Base-by-base conservation (phyloP, 257 asterid species). In the Prunella vulgaris region DNA sequence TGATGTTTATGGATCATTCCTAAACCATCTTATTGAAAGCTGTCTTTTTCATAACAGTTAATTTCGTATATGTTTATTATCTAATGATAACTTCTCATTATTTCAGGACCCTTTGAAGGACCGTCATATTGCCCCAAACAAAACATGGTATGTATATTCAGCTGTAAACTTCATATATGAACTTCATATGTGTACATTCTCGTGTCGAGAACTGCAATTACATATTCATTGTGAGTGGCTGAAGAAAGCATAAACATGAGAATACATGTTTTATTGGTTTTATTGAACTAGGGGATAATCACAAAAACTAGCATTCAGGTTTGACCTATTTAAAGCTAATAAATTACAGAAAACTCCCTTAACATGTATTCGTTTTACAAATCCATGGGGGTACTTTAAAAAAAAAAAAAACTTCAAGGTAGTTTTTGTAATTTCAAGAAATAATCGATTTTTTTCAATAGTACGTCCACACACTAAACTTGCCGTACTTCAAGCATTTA, bases 41-140 rank as follows among this genome's bases (percentile, higher is more conserved):
- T 14, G 35, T 48, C 30, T 14, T 40, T 38, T 53, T 52, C 51
- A 18, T 76, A 42, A 57, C 18, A 22, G 59, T 76, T 22, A 22
- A 70, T 52, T 35, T 72, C 38, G 15, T n/a, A 70, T 65, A 44
- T 44, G 20, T 68, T 22, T 62, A 27, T 27, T 21, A 61, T 70
- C 68, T 62, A 59, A 15, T 53, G 46, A 66, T 25, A 24, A 46
- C 42, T 58, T 67, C 56, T 70, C 64, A 63, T 63, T 84, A 73
- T 80, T 74, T 78, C 93, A 94, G 99, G 90, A 64, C 97, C 97
- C 77, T 91, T 86, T 70, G 87, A 87, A 81, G 97, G 88, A 79
- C 86, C 77, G 35, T 83, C 97, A 40, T 87, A 76, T 80, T 81
- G 80, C 60, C 93, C 95, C 1, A 76, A 67, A 75, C 90, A 84